Evolutionary conservation across 257 asterid genomes (phyloP), one percentile per base, ranked within the genome.

Genomic region (Solanum paucissectum): DNA sequence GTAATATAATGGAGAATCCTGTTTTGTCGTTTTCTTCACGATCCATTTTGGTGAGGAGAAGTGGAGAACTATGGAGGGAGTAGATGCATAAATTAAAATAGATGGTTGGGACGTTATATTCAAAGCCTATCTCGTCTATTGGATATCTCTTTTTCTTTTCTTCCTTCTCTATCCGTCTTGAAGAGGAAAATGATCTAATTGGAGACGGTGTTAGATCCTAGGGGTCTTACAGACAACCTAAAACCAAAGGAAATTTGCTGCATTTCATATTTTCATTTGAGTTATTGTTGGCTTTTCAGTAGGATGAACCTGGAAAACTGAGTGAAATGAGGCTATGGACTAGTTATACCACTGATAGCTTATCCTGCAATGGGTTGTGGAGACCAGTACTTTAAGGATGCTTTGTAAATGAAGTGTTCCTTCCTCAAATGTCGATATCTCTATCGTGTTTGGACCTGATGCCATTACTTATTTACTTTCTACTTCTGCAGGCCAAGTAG

Each of bases 401-500:
- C 44, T 38, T 38, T 23, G 83, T 38, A 23, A 75, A 75, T 38
- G 2, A 38, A 38, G 55, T 12, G 72, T 83, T 83, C 42, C 69
- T 83, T 49, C 34, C 69, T 58, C 71, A 83, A 83, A 29, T 83
- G 29, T 83, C 29, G 32, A 72, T 12, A 33, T 83, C 8, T 14
- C 29, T 27, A 12, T 20, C 8, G 23, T 60, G 46, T 60, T 83
- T 7, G 32, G 34, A 83, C 49, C 44, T 83, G 46, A 29, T 60
- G 73, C 49, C 33, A 6, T 37, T 58, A 23, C 49, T 33, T 40
- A 20, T 32, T 36, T 55, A 76, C 20, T 36, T 84, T 84, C 21
- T 14, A 55, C 46, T 72, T 86, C 84, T 86, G 85, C 74, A 86
- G 77, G 85, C 13, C 90, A 91, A 93, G 92, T 87, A 84, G 86